Evolutionary conservation across 164 flowering plant species (phyloP), one percentile per base, ranked within the genome.

Genomic region (Cinnamomum micranthum): DNA sequence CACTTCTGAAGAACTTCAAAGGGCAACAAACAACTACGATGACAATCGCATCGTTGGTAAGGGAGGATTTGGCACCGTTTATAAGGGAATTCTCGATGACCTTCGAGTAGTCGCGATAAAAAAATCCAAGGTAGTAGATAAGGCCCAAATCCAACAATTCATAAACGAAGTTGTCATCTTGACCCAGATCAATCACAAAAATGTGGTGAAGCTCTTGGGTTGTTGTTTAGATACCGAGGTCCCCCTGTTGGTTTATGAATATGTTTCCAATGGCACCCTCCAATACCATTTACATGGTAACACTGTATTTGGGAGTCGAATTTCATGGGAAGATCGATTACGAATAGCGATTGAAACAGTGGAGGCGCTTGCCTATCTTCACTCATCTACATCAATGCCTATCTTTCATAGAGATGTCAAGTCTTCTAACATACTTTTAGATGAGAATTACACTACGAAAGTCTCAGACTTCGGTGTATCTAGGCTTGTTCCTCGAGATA

Each of bases 381-480:
- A 85, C 74, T 79, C 83, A 25, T 83, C 80, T 22, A 82, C 85
- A 60, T 75, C 81, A 0, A 71, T 64, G 19, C 83, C 84, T 0
- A 71, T 81, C 20, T 75, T 83, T 22, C 86, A 80, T 69, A 65
- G 87, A 65, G 85, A 82, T 69, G 78, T 85, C 15, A 82, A 83
- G 78, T 82, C 84, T 27, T 67, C 84, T 19, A 85, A 85, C 70
- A 83, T 85, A 33, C 60, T 82, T 2, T 15, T 85, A 58, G 84
- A 85, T 47, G 73, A 80, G 1, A 74, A 71, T 11, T 79, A 74
- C 73, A 79, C 79, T 0, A 80, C 86, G 1, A 85, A 84, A 33
- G 76, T 85, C 24, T 68, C 84, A 0, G 83, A 85, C 60, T 85
- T 85, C 68, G 88, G 86, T 13, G 77, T 79, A 12, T 82, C 86